Evolutionary conservation across 371 early-diverging fungal species (phyloP), one percentile per base, ranked within the genome.

Genomic region (Rhizopus stolonifer): DNA sequence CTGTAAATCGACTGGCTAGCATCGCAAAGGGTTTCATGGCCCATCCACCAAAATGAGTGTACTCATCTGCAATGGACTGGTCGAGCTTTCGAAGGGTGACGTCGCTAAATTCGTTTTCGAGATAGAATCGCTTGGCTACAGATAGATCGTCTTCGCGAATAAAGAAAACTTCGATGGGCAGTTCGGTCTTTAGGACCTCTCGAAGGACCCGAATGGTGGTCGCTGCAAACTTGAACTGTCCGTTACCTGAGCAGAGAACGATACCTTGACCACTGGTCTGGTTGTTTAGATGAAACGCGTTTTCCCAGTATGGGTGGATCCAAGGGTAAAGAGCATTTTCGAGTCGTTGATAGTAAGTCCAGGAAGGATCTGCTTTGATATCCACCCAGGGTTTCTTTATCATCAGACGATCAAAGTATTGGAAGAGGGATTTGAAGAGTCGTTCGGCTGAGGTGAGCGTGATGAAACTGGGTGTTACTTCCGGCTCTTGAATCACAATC

Each of bases 121-220:
- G 46, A 43, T 73, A 73, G 5, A 46, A 13, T 19, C 69, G 63
- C 18, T 68, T 63, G 7, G 62, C 70, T 0, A 25, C 11, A 0
- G 69, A 60, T 2, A 86, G 62, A 46, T 89, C 89, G 0, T 61
- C 36, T 0, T 77, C 74, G 13, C 83, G 84, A 33, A 72, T 74
- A 52, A 82, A 77, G 43, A 81, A 83, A 4, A 89, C 65, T 54
- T 89, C 83, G 21, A 89, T 82, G 2, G 87, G 89, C 2, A 89
- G 56, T 10, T 62, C 65, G 39, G 70, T 78, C 49, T 77, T 62
- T 7, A 81, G 55, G 3, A 81, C 62, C 10, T 61, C 52, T 5
- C 88, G 74, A 14, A 69, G 43, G 13, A 58, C 45, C 9, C 58
- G 61, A 4, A 69, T 54, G 10, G 61, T 54, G 1, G 69, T 46